Evolutionary conservation across 768 basidiomycete genomes (phyloP).

Genomic region (Tricholoma saponaceum): DNA sequence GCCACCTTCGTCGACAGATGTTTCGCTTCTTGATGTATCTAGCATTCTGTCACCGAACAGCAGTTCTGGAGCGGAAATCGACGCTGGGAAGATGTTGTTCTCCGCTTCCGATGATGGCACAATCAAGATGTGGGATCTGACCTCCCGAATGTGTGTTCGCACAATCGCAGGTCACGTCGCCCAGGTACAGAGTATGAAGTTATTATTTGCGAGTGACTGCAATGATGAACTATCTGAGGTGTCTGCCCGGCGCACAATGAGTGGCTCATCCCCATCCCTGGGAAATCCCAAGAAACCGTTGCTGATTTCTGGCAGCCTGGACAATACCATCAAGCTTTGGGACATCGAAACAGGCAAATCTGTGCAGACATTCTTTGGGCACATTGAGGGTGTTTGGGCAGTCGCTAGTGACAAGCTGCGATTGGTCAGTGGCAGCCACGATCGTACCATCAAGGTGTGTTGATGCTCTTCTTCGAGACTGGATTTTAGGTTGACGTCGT

Average conservation of each 20-base stretch:
- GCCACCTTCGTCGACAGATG: conserved; percentile 23
- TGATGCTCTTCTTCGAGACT: not conserved
- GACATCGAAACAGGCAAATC: conserved; percentile 84
- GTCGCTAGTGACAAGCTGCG: conserved; percentile 90
- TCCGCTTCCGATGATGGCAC: conserved; percentile 94
- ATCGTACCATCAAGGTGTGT: conserved; percentile 92
- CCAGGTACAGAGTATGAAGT: conserved; percentile 88
- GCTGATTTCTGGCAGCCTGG: conserved; percentile 85
- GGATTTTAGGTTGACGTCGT: not conserved
- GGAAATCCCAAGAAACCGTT: conserved; percentile 54
- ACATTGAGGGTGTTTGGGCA: conserved; percentile 98
- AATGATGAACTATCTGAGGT: conserved; percentile 22
- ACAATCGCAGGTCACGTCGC: conserved; percentile 88
- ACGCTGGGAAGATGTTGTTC: conserved; percentile 92
- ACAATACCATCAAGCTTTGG: conserved; percentile 97
- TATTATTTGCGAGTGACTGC: conserved; percentile 65
- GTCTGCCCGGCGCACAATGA: not conserved
- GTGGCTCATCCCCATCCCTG: not conserved
- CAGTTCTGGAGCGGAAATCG: conserved; percentile 47
- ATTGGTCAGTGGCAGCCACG: conserved; percentile 90
- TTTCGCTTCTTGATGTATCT: conserved; percentile 33
- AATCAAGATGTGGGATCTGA: conserved; percentile 93
- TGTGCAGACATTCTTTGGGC: conserved; percentile 85
- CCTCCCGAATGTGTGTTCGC: conserved; percentile 71
- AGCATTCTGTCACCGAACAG: conserved; percentile 21